Evolutionary conservation across 1,284 basidiomycete species (phyloP), one percentile per base, ranked within the genome.

Genomic region (Trametes versicolor): DNA sequence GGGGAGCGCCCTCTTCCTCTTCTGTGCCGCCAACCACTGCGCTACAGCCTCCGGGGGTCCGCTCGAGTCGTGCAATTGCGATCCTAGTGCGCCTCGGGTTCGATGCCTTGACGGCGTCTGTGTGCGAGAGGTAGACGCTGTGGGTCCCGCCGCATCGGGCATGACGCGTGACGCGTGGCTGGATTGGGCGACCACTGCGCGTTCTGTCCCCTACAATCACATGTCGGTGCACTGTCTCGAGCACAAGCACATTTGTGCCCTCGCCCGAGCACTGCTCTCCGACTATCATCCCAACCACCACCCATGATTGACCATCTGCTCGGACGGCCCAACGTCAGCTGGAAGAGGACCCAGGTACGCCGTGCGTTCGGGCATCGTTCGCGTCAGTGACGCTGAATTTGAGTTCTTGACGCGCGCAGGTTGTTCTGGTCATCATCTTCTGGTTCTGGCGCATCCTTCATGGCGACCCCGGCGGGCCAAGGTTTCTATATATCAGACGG

Each of bases 361-460:
- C 51, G n/a, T 17, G 34, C 43, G 43, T 36, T 43, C 21, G 15
- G 32, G 32, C 27, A 12, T 25, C 39, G 45, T 23, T 43, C n/a
- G 29, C 52, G 32, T 27, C 43, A n/a, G n/a, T n/a, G 45, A 57
- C 60, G 58, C 55, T 36, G 48, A 64, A 57, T 47, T 63, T 32
- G 29, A 25, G 32, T 25, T 36, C 45, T 29, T 13, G 25, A 17
- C 49, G 53, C 53, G 55, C 32, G 34, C 71, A 94, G 92, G 91
- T 94, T 66, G 90, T 95, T 75, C 83, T 97, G 51, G 92, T 97
- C 71, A 85, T 98, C 66, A 75, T 95, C 76, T 97, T 98, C 80
- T 98, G 96, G 94, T 72, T 92, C 60, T 95, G 91, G 87, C 80
- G 92, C 37, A 88, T 98, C 59, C 75, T 87, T 47, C 82, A 85